phyloP scores from a whole-genome alignment of 148 eudicot species.

The Nepenthes mirabilis region DNA sequence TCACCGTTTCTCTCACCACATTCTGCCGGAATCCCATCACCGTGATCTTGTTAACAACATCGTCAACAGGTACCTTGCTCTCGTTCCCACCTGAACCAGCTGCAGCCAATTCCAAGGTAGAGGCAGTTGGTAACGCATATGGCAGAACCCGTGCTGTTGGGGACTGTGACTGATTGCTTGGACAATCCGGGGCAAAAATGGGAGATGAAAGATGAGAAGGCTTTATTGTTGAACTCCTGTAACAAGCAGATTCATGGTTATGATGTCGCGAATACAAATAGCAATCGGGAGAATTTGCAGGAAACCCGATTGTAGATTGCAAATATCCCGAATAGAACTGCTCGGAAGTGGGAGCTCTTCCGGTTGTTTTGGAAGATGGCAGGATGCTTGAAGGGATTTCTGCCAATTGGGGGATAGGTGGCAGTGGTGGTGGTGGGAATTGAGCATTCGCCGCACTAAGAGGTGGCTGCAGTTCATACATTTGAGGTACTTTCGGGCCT shows the following conservation, averaged over 20 bases:
- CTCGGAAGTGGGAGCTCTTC: background rate
- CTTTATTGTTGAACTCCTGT: background rate
- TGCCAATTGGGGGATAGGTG: background rate
- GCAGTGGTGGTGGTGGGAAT: background rate
- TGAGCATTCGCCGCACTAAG: background rate
- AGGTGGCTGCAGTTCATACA: background rate
- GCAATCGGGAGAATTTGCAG: background rate
- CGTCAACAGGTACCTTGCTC: slow-evolving; percentile 13
- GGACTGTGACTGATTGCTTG: background rate
- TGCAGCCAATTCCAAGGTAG: background rate
- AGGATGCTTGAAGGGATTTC: background rate
- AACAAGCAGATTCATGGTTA: background rate
- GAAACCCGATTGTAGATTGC: background rate
- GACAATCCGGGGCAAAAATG: background rate
- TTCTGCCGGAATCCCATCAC: slow-evolving; percentile 20
- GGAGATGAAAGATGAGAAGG: background rate
- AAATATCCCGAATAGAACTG: background rate
- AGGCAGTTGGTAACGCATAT: slow-evolving; percentile 10
- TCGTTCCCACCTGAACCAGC: slow-evolving; percentile 6
- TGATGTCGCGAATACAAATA: background rate
- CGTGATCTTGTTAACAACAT: slow-evolving; percentile 14
- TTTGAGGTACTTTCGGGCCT: background rate
- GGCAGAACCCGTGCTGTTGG: slow-evolving; percentile 7
- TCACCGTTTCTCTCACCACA: slow-evolving; percentile 9
- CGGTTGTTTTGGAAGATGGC: slow-evolving; percentile 1